Percentiles rank a stretch among this genome's conserved stretches.
These are phyloP conservation scores for Trichoderma afroharzianum DNA, from an alignment of 2,329 filamentous ascomycete genomes.

Conservation along the genomic window DNA sequence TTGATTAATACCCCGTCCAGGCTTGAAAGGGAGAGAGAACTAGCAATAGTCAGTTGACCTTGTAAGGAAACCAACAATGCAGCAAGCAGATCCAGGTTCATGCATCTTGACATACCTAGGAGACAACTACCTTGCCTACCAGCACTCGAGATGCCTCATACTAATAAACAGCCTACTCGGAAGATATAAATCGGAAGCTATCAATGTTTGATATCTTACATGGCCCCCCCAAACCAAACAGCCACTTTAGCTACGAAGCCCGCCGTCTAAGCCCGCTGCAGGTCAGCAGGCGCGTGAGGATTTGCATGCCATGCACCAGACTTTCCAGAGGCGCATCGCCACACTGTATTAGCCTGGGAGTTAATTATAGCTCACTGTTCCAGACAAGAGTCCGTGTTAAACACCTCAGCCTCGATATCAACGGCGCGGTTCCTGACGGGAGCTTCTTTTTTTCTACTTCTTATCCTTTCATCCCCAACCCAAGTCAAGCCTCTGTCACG, in stretches of 20 bases:
- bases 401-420: conserved; percentile 9
- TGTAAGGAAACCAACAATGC: not conserved
- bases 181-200: not conserved
- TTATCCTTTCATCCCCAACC: not conserved
- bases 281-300: not conserved
- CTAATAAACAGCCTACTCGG: not conserved
- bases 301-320: not conserved
- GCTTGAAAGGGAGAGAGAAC: not conserved
- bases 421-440: not conserved
- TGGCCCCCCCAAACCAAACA: not conserved
- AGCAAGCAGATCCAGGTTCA: not conserved
- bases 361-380: conserved; percentile 14
- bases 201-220: not conserved
- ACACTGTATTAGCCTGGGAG: conserved; percentile 8
- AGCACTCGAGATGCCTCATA: not conserved
- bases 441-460: not conserved
- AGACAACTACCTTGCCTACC: too few relatives aligned
- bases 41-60: not conserved
- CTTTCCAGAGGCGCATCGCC: conserved; percentile 1
- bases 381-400: conserved; percentile 1
- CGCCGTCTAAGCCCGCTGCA: not conserved
- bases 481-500: not conserved
- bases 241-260: not conserved
- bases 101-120: not conserved
- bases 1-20: not conserved